Base-by-base conservation (phyloP, 2,329 filamentous ascomycete genomes). In the Podosphaera xanthii region DNA sequence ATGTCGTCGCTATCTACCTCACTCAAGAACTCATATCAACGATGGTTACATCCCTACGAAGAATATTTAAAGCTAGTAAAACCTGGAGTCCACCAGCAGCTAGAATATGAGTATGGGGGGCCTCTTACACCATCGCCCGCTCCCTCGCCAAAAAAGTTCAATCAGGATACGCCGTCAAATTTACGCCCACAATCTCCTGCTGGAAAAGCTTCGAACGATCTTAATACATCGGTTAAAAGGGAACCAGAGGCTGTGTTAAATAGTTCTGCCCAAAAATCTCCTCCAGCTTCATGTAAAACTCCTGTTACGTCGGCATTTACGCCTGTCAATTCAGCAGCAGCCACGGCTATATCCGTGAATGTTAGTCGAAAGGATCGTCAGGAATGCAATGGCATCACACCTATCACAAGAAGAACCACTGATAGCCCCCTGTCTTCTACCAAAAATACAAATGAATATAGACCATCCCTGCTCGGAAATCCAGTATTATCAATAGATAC, bases 1-100 rank as follows among this genome's bases (percentile, higher is more conserved):
- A 98, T 98, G 92, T 97, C 91, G 2, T 97, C 92, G 7, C 75
- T 98, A 54, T 98, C 92, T 4, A 98, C 92, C 0, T 97, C 92
- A 4, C 78, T 98, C 49, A 98, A 97, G 71, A 98, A 98, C 71
- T 97, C 92, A 0, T 98, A 94, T 67, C 89, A 95, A 70, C 84
- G 91, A 72, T 98, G 92, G 87, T 81, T 98, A 2, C 87, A 89
- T 68, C 92, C 92, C 0, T 98, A 97, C 66, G 92, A 98, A 71
- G 89, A 97, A 63, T 98, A 95, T 69, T 74, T 98, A 50, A 81
- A 86, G 58, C 75, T 91, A 12, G 91, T 88, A 58, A 97, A 96
- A 70, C 92, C 92, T 2, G 87, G 89, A 36, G 90, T 97, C n/a
- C 91, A 96, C 66, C 90, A 96, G 67, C 89, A 96, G 71, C 75